Evolutionary conservation across 768 basidiomycete species (phyloP), one percentile per base, ranked within the genome.

Genomic region (Lyophyllum decastes): DNA sequence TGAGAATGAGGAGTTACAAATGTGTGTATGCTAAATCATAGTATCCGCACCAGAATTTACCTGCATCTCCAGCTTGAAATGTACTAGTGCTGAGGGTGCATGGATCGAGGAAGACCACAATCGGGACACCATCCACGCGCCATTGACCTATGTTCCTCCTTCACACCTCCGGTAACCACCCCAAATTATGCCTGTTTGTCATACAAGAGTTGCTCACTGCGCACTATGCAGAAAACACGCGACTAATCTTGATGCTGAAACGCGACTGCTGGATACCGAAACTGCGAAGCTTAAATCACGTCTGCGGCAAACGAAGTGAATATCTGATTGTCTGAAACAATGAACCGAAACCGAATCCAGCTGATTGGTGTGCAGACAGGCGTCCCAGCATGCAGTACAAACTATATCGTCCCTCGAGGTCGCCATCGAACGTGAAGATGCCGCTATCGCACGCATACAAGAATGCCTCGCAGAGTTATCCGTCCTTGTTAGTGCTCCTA

Each of bases 301-400:
- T 21, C 55, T 72, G 4, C 61, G 62, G 11, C 63, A 65, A n/a
- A 67, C 66, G 7, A 74, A 70, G 75, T 76, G 40, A 5, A 69
- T 24, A 12, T 27, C 2, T 27, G 21, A 22, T 9, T 55, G n/a
- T 26, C 41, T 17, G 27, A 19, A 26, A 2, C 10, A 26, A 14
- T 26, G 3, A 24, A n/a, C 16, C 14, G 24, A 17, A 27, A 25
- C 52, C 17, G 52, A 38, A 41, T 27, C 3, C 6, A n/a, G 50
- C 33, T 30, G 35, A 51, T 47, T 38, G 9, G 27, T 41, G 19
- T 45, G 6, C 48, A 72, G 73, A 58, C 19, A 62, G 3, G 70
- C 69, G 1, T 62, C 63, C 19, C 67, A 72, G 48, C 58, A 63
- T 10, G 40, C 68, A 34, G 47, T 64, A 16, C 54, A 68, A 43